Percentiles rank a stretch among this genome's conserved stretches.
phyloP scores from a whole-genome alignment of 495 filamentous ascomycete genomes.

The Podospora tetraspora region DNA sequence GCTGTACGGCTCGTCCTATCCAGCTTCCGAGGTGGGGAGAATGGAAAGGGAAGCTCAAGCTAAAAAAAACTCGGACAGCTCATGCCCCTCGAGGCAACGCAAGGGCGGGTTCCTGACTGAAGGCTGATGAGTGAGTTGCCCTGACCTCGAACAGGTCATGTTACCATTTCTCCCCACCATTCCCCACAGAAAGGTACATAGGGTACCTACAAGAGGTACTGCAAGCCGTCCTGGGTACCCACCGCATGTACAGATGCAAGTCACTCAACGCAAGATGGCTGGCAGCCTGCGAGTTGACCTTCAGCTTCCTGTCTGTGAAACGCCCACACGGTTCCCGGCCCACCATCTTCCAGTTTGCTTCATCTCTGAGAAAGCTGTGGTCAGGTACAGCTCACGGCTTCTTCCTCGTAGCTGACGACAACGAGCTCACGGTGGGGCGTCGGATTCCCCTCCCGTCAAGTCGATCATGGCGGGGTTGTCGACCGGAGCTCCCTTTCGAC shows the following conservation, averaged over 20 bases:
- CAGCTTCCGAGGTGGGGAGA: not conserved
- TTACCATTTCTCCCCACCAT: not conserved
- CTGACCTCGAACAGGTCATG: not conserved
- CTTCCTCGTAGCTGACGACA: not conserved
- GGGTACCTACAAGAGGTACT: not conserved
- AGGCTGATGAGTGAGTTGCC: not conserved
- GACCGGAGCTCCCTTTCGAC: not conserved
- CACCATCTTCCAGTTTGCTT: not conserved
- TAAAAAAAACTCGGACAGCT: not conserved
- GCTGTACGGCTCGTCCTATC: not conserved
- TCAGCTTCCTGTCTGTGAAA: not conserved
- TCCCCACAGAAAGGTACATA: not conserved
- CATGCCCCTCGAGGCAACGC: not conserved
- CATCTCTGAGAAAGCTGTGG: not conserved
- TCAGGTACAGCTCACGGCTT: not conserved
- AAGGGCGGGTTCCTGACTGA: not conserved
- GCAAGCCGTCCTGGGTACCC: not conserved
- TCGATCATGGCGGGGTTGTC: conserved; percentile 3
- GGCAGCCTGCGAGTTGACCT: not conserved
- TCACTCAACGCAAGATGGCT: not conserved
- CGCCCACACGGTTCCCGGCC: not conserved
- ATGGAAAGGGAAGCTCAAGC: not conserved
- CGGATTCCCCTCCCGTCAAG: not conserved
- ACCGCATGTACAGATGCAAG: not conserved
- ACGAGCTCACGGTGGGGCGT: conserved; percentile 5